These are phyloP conservation scores for Neurospora sp. DNA, from an alignment of 495 filamentous ascomycete species.

Conservation along the genomic window DNA sequence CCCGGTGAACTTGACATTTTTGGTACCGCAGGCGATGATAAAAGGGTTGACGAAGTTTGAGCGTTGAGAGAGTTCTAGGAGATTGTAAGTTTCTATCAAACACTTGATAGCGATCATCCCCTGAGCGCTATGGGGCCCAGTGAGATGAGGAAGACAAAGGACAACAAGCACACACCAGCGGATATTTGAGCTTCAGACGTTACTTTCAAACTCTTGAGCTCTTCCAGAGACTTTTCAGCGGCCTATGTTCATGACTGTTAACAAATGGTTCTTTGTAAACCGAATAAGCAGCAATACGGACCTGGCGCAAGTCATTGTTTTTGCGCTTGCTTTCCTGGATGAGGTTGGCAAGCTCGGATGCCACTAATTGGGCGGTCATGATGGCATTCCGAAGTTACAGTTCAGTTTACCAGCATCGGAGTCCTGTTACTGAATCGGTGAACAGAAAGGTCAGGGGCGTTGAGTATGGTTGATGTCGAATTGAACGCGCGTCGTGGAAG, in stretches of 20 bases:
- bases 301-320: constrained; percentile 77
- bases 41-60: constrained; percentile 85
- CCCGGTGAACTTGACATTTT: constrained; percentile 77
- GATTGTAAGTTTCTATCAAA: constrained; percentile 6
- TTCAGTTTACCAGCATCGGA: not conserved
- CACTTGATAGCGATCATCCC: not conserved
- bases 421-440: not conserved
- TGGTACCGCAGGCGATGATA: constrained; percentile 78
- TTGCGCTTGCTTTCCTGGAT: constrained; percentile 94
- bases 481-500: not conserved
- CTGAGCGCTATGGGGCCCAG: not conserved
- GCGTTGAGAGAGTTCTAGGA: constrained; percentile 67
- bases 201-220: constrained; percentile 68
- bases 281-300: constrained; percentile 25
- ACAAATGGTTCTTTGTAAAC: constrained; percentile 12
- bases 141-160: not conserved
- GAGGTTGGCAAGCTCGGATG: constrained; percentile 79
- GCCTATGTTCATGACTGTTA: constrained; percentile 44
- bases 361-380: constrained; percentile 91
- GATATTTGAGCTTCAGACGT: constrained; percentile 75
- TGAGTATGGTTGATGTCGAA: not conserved
- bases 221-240: constrained; percentile 85
- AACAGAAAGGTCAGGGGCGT: not conserved
- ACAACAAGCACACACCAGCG: constrained; percentile 48
- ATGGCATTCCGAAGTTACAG: constrained; percentile 25